These are phyloP conservation scores for Wickerhamomyces silvicola DNA, from an alignment of 805 yeast species.

Conservation along the genomic window DNA sequence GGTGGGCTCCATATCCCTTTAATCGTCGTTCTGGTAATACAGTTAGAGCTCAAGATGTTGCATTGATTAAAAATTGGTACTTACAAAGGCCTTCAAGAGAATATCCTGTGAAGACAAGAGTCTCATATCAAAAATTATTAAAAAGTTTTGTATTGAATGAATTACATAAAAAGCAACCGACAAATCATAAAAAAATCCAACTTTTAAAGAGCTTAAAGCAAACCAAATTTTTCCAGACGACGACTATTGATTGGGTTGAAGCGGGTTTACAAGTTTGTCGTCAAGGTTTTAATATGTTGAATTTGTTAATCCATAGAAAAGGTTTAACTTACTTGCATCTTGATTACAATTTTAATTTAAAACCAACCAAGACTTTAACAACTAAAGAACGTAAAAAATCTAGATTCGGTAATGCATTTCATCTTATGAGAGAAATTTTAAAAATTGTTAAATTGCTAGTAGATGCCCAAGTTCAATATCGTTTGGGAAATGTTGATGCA, in stretches of 20 bases:
- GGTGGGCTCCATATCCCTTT: constrained; percentile 83
- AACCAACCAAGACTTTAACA: constrained; percentile 92
- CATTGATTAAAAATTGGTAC: constrained; percentile 80
- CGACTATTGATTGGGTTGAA: constrained; percentile 96
- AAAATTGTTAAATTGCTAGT: constrained; percentile 80
- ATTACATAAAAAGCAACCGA: constrained; percentile 42
- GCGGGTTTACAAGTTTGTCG: constrained; percentile 91
- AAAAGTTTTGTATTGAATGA: constrained; percentile 70
- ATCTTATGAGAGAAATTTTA: constrained; percentile 81
- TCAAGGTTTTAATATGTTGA: constrained; percentile 93
- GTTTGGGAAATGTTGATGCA: constrained; percentile 88
- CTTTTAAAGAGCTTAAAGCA: constrained; percentile 59
- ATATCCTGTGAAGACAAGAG: constrained; percentile 69
- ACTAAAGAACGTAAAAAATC: constrained; percentile 96
- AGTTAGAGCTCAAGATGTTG: constrained; percentile 84
- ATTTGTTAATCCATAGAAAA: constrained; percentile 79
- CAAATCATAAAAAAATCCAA: constrained; percentile 44
- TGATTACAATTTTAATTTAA: constrained; percentile 91
- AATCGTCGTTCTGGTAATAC: constrained; percentile 65
- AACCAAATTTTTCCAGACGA: constrained; percentile 87
- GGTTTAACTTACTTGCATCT: constrained; percentile 89
- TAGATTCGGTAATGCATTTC: constrained; percentile 94
- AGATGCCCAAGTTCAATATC: constrained; percentile 87
- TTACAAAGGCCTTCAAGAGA: constrained; percentile 54
- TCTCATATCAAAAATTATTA: constrained; percentile 85